Base-by-base conservation (phyloP, 257 asterid species). In the Verbascum thapsus region DNA sequence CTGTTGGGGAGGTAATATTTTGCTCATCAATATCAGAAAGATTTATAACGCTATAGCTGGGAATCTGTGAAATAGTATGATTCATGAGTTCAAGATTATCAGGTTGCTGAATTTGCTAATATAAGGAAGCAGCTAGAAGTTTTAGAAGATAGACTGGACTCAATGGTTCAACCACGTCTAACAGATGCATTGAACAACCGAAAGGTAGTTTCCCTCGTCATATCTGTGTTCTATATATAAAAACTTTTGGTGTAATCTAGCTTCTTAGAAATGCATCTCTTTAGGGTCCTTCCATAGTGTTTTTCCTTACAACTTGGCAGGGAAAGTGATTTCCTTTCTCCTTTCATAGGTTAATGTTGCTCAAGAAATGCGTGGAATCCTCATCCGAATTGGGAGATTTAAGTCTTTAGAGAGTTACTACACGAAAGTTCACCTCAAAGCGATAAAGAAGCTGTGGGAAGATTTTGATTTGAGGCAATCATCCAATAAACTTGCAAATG, bases 81-180 rank as follows among this genome's bases (percentile, higher is more conserved):
- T 57, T 61, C 48, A 60, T 70, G 62, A 61, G 56, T 45, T 63
- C 50, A 34, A 13, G 51, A 63, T 70, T 72, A 73, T 67, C 90
- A 94, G 99, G 97, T 94, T 70, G 97, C 99, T 15, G 99, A 94
- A 80, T 94, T 94, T 76, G 99, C 97, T 57, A 94, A 94, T 76
- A 88, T 94, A 68, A 87, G 97, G 80, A 94, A 81, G 86, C 97
- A 94, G 73, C 99, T 94, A 64, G 97, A 90, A 84, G 96, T 94
- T 53, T 73, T 94, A 71, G 99, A 94, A 78, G 96, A 94, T 75
- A 85, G 99, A 83, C 80, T 94, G 65, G 99, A 94, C 73, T 81
- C 91, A 19, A 90, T 94, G 92, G 99, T 94, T 54, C 99, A 94
- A 68, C 95, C 97, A 75, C 96, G 85, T 67, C 78, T 94, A 55